phyloP scores from a whole-genome alignment of 2,329 filamentous ascomycete genomes.

The Atkinsonella texensis region DNA sequence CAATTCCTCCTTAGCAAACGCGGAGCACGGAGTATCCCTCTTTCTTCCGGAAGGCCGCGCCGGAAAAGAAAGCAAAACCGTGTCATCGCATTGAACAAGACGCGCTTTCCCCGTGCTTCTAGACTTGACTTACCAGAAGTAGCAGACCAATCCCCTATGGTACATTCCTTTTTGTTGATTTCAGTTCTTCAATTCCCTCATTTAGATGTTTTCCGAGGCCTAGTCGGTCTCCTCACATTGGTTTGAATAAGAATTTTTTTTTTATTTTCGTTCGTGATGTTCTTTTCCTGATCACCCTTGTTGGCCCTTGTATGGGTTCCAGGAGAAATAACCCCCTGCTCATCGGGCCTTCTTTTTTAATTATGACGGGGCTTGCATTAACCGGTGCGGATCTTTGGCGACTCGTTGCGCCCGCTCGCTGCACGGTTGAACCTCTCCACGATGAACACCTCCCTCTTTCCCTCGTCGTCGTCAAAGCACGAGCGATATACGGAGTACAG shows the following conservation, averaged over 20 bases:
- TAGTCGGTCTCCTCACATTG: background rate
- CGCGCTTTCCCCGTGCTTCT: no score
- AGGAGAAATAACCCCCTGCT: slow-evolving; percentile 1
- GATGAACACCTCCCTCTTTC: background rate
- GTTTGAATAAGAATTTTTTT: background rate
- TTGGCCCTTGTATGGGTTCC: background rate
- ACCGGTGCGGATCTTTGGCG: background rate
- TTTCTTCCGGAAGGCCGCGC: no score
- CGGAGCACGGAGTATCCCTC: no score
- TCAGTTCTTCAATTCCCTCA: background rate
- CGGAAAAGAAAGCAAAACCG: no score
- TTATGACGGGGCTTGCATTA: background rate
- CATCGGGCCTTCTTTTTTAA: slow-evolving; percentile 4
- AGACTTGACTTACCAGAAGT: no score
- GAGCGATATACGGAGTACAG: no score
- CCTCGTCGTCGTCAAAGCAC: no score
- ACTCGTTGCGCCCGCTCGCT: background rate
- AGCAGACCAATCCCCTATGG: background rate
- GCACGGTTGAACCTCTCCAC: background rate
- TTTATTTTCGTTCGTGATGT: background rate
- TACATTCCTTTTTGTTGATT: background rate
- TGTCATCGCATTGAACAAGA: no score
- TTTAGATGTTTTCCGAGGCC: background rate
- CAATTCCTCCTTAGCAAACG: no score
- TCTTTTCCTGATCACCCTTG: background rate